phyloP scores from a whole-genome alignment of 108 stramenopile genomes.

The Skeletonema potamos region DNA sequence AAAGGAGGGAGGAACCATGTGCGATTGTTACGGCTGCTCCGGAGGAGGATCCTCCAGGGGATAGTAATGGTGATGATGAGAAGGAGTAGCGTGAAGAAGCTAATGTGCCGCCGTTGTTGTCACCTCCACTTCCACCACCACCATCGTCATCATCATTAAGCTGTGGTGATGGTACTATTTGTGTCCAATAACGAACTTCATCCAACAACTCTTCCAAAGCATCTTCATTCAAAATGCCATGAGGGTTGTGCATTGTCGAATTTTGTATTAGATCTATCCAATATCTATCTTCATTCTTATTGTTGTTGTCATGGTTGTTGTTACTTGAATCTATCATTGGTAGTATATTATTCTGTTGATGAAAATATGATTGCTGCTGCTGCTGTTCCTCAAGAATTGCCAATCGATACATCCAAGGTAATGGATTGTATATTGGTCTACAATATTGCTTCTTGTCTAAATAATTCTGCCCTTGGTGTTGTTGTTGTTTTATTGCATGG shows the following conservation, averaged over 20 bases:
- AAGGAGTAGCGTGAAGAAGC: not conserved
- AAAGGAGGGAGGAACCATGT: constrained; percentile 75
- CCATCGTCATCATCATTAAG: not conserved
- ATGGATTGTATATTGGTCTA: constrained; percentile 62
- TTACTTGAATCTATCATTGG: too few species aligned
- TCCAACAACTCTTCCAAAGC: constrained; percentile 20
- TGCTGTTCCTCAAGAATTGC: too few species aligned
- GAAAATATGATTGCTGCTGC: not conserved
- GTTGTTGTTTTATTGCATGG: not conserved
- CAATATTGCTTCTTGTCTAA: constrained; percentile 6
- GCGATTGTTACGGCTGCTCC: constrained; percentile 94
- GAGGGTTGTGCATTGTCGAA: constrained; percentile 27
- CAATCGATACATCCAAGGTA: constrained; percentile 54
- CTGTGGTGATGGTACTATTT: not conserved
- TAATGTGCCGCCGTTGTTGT: not conserved
- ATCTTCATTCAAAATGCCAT: constrained; percentile 24
- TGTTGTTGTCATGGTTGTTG: not conserved
- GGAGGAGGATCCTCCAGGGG: constrained; percentile 89
- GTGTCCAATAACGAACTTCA: constrained; percentile 22
- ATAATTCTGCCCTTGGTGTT: not conserved
- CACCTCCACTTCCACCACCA: too few species aligned
- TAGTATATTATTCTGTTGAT: too few species aligned
- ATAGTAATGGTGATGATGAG: constrained; percentile 33
- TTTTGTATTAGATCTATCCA: constrained; percentile 14
- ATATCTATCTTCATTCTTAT: constrained; percentile 6